A percentile compares a stretch with the other conserved stretches of the same genome.
Conservation (phyloP, 129 eudicot species). For the Pulicaria dysenterica region DNA sequence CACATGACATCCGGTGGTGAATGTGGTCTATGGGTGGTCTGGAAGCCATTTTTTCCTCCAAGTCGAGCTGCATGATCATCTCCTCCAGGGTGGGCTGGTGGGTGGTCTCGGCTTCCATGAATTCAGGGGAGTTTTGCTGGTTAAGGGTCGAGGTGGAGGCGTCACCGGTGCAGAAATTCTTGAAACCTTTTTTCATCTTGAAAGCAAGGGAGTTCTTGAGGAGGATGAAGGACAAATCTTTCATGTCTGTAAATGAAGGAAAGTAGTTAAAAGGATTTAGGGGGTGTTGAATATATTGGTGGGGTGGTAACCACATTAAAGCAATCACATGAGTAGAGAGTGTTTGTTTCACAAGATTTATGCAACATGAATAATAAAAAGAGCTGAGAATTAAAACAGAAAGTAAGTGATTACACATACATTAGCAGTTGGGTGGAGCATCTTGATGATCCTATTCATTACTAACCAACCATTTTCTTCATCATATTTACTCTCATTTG, state of each 20-base stretch:
- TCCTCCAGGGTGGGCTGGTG: slow-evolving; percentile 77
- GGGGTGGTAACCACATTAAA: slow-evolving; percentile 24
- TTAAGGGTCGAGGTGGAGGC: slow-evolving; percentile 78
- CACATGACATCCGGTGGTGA: slow-evolving; percentile 84
- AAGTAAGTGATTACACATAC: slow-evolving; percentile 1
- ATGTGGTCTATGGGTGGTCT: slow-evolving; percentile 36
- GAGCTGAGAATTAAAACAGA: neutral
- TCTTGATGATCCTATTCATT: slow-evolving; percentile 26
- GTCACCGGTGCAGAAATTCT: slow-evolving; percentile 62
- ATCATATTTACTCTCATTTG: neutral
- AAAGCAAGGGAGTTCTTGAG: slow-evolving; percentile 62
- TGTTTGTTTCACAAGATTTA: slow-evolving; percentile 9
- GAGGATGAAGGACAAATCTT: slow-evolving; percentile 61
- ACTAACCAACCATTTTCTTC: slow-evolving; percentile 23
- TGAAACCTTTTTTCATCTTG: slow-evolving; percentile 70
- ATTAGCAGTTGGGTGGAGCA: slow-evolving; percentile 17
- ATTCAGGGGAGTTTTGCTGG: slow-evolving; percentile 41
- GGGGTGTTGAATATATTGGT: slow-evolving; percentile 3
- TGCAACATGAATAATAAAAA: neutral
- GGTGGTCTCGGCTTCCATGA: neutral
- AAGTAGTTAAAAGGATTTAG: neutral
- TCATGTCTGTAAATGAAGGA: slow-evolving; percentile 37
- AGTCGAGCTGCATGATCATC: slow-evolving; percentile 71
- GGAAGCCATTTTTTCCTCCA: slow-evolving; percentile 66
- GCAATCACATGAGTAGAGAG: slow-evolving; percentile 30